Percentiles rank a stretch among this genome's conserved stretches.
These are phyloP conservation scores for Theileria parva DNA, from an alignment of 169 alveolate genomes.

Conservation along the genomic window DNA sequence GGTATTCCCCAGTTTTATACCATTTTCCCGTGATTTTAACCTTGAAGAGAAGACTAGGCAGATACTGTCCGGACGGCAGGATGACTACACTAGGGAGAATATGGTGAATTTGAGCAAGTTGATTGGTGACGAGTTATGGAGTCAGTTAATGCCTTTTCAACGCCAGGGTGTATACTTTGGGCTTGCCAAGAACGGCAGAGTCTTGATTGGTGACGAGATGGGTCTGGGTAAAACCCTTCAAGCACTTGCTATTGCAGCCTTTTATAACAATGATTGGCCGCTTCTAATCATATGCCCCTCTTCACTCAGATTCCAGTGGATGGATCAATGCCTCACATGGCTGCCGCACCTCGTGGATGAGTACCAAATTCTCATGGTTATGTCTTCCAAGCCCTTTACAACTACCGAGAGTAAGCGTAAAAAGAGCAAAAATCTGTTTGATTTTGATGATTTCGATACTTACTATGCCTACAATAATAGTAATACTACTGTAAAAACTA, in stretches of 20 bases:
- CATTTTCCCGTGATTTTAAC: slow-evolving; percentile 51
- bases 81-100: slow-evolving; percentile 59
- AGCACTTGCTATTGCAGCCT: slow-evolving; percentile 91
- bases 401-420: slow-evolving; percentile 54
- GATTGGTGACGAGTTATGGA: slow-evolving; percentile 71
- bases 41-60: slow-evolving; percentile 67
- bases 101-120: slow-evolving; percentile 35
- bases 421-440: slow-evolving; percentile 5
- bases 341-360: slow-evolving; percentile 77
- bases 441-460: slow-evolving; percentile 32
- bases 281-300: slow-evolving; percentile 93
- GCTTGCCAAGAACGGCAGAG: slow-evolving; percentile 88
- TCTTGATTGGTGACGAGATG: slow-evolving; percentile 96
- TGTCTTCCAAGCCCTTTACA: slow-evolving; percentile 23
- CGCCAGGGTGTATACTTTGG: slow-evolving; percentile 93
- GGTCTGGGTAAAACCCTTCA: slow-evolving; percentile 98
- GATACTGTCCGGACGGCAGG: slow-evolving; percentile 42
- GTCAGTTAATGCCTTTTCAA: slow-evolving; percentile 86
- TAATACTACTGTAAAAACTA: background rate
- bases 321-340: slow-evolving; percentile 91
- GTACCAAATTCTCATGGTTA: slow-evolving; percentile 13
- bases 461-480: background rate
- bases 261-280: slow-evolving; percentile 93
- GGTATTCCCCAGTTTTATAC: slow-evolving; percentile 57
- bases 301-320: slow-evolving; percentile 91